These are phyloP conservation scores for Colletotrichum sp. DNA, from an alignment of 2,329 filamentous ascomycete genomes.

Conservation along the genomic window DNA sequence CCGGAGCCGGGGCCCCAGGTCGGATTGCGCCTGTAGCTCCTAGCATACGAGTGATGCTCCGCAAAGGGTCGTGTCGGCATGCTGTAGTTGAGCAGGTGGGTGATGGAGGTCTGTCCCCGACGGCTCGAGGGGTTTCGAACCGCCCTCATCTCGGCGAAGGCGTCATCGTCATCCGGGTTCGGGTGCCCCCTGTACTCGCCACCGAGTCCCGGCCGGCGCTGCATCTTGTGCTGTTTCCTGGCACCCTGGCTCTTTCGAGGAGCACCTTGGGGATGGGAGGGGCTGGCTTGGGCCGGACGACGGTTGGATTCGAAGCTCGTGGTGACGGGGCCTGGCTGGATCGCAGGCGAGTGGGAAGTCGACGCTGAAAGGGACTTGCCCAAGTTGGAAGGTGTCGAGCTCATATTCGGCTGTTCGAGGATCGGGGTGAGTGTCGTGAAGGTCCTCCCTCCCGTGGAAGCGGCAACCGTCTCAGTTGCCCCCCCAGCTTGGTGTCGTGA, in stretches of 20 bases:
- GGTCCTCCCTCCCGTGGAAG: neutral
- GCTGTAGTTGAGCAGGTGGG: conserved; percentile 92
- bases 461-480: neutral
- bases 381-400: conserved; percentile 39
- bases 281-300: conserved; percentile 45
- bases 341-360: conserved; percentile 44
- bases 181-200: conserved; percentile 36
- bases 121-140: conserved; percentile 67
- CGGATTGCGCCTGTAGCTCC: conserved; percentile 71
- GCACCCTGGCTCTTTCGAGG: conserved; percentile 78
- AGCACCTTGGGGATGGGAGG: conserved; percentile 40
- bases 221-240: conserved; percentile 84
- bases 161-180: conserved; percentile 77
- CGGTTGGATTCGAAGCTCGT: conserved; percentile 57
- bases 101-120: conserved; percentile 95
- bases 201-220: conserved; percentile 68
- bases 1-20: conserved; percentile 88
- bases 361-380: conserved; percentile 59
- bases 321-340: conserved; percentile 46
- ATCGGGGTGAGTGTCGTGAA: neutral
- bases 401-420: conserved; percentile 23
- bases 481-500: neutral
- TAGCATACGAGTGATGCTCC: conserved; percentile 55
- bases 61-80: conserved; percentile 75
- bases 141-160: conserved; percentile 77